These are phyloP conservation scores for Penicillium waksmanii DNA, from an alignment of 495 filamentous ascomycete species.

Conservation along the genomic window DNA sequence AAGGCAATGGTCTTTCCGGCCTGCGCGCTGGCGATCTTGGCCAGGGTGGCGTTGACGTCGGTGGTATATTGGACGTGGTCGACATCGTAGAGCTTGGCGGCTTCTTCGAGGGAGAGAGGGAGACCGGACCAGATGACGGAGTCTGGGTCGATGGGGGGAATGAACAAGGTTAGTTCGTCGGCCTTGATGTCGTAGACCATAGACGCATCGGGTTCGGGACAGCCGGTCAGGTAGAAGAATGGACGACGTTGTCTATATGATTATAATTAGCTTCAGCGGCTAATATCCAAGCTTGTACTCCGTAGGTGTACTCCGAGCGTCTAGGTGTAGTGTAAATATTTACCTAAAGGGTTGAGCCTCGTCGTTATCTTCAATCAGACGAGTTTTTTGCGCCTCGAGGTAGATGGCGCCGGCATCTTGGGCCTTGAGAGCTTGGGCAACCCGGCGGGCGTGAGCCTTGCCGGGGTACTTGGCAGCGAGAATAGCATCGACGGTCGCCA, in stretches of 20 bases:
- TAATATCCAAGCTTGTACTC: too few species aligned
- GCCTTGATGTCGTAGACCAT: slow-evolving; percentile 77
- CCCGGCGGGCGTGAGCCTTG: slow-evolving; percentile 81
- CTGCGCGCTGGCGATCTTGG: slow-evolving; percentile 44
- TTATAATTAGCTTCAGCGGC: slow-evolving; percentile 5
- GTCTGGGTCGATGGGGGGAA: slow-evolving; percentile 85
- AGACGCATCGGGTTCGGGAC: slow-evolving; percentile 77
- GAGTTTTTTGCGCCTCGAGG: slow-evolving; percentile 81
- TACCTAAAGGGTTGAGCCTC: slow-evolving; percentile 77
- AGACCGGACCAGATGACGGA: slow-evolving; percentile 96
- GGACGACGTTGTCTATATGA: slow-evolving; percentile 70
- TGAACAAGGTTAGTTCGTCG: slow-evolving; percentile 81
- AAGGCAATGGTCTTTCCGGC: slow-evolving; percentile 60
- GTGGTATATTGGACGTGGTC: slow-evolving; percentile 72
- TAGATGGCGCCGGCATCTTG: slow-evolving; percentile 61
- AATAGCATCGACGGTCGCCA: slow-evolving; percentile 48
- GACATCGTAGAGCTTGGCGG: slow-evolving; percentile 76
- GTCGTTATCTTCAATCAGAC: slow-evolving; percentile 81
- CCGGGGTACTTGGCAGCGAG: slow-evolving; percentile 88
- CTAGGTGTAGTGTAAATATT: background rate
- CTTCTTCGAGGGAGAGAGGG: slow-evolving; percentile 75
- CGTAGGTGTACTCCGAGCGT: background rate
- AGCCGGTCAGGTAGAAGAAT: slow-evolving; percentile 96
- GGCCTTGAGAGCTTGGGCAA: slow-evolving; percentile 70
- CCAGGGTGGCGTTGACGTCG: slow-evolving; percentile 69